Evolutionary conservation across 2,329 filamentous ascomycete genomes (phyloP).

Genomic region (Cytospora chrysosperma): DNA sequence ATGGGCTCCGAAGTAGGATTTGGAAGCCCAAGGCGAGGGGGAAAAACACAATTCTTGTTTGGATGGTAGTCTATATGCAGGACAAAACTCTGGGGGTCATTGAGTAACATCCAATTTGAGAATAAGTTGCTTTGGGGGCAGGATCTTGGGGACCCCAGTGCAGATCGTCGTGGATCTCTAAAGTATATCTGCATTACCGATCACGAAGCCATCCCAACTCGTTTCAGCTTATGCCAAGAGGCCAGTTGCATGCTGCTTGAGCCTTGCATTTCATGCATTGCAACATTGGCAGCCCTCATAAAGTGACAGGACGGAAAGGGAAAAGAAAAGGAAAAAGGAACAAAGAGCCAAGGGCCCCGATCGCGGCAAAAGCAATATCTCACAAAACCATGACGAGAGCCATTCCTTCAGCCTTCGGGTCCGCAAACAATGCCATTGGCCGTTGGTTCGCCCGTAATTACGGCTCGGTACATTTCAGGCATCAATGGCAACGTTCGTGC

Average conservation of each 20-base stretch:
- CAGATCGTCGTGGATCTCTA: slow-evolving; percentile 9
- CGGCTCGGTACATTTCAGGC: slow-evolving; percentile 21
- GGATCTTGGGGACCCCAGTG: not conserved
- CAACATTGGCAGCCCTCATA: not conserved
- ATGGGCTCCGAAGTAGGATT: not conserved
- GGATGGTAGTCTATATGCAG: not conserved
- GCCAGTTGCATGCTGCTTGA: not conserved
- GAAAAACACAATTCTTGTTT: not conserved
- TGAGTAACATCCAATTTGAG: not conserved
- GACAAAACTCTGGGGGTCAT: not conserved
- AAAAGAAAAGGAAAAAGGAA: not conserved
- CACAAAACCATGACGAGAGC: not conserved
- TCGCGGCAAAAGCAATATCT: not conserved
- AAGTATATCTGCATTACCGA: not conserved
- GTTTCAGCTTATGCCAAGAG: slow-evolving; percentile 13
- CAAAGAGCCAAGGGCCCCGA: not conserved
- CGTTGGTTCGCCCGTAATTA: slow-evolving; percentile 5
- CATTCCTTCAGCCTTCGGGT: slow-evolving; percentile 18
- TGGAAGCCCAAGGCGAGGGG: not conserved
- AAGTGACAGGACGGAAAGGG: not conserved
- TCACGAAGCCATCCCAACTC: not conserved
- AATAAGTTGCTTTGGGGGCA: not conserved
- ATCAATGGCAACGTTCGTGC: slow-evolving; percentile 11
- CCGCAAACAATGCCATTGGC: slow-evolving; percentile 13
- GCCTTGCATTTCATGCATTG: slow-evolving; percentile 6